Evolutionary conservation across 164 flowering plant genomes (phyloP).

Genomic region (Protea cynaroides): DNA sequence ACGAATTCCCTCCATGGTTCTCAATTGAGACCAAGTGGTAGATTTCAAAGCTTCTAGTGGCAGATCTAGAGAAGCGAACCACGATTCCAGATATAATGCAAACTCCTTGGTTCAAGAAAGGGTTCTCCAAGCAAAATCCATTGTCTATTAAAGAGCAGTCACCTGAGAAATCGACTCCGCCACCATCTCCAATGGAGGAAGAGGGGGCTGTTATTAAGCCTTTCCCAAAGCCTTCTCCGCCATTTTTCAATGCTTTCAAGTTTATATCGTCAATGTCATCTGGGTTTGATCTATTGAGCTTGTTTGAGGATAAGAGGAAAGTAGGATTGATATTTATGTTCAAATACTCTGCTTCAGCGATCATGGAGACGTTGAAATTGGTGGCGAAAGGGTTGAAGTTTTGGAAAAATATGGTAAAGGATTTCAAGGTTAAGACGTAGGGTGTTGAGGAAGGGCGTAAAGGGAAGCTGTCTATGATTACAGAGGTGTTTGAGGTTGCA

Average conservation of each 20-base stretch:
- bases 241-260: slow-evolving; percentile 71
- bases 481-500: slow-evolving; percentile 77
- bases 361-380: slow-evolving; percentile 47
- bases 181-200: neutral
- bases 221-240: slow-evolving; percentile 23
- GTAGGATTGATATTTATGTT: slow-evolving; percentile 59
- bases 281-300: slow-evolving; percentile 65
- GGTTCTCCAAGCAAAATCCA: slow-evolving; percentile 23
- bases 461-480: slow-evolving; percentile 55
- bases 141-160: slow-evolving; percentile 14
- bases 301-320: slow-evolving; percentile 55
- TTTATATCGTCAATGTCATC: slow-evolving; percentile 80
- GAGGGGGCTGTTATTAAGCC: neutral
- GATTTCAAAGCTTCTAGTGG: slow-evolving; percentile 44
- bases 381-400: slow-evolving; percentile 48
- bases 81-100: slow-evolving; percentile 46
- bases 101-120: slow-evolving; percentile 49
- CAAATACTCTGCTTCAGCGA: slow-evolving; percentile 39
- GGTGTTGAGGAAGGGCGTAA: slow-evolving; percentile 57
- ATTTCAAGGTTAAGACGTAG: slow-evolving; percentile 50
- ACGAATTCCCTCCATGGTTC: slow-evolving; percentile 63
- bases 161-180: neutral
- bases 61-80: slow-evolving; percentile 46
- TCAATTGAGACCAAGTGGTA: slow-evolving; percentile 44
- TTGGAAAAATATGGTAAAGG: slow-evolving; percentile 34